A percentile compares a stretch with the other conserved stretches of the same genome.
phyloP scores from a whole-genome alignment of 495 filamentous ascomycete species.

The Xylaria sp. region DNA sequence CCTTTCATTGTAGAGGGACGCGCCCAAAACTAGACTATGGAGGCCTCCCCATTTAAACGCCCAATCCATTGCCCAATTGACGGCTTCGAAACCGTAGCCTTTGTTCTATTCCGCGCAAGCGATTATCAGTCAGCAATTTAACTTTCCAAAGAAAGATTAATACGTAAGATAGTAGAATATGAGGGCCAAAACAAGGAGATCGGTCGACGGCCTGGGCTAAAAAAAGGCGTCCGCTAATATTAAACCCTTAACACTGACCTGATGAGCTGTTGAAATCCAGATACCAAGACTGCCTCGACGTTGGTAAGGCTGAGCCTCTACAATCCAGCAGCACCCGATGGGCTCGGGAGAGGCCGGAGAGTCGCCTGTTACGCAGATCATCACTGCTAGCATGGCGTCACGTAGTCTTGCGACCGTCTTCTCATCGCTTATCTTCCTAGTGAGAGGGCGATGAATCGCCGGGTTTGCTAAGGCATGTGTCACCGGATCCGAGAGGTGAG shows the following conservation, averaged over 20 bases:
- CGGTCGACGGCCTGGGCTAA: neutral
- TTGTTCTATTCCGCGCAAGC: slow-evolving; percentile 43
- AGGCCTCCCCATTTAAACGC: slow-evolving; percentile 50
- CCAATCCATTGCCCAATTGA: slow-evolving; percentile 56
- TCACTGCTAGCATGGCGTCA: neutral
- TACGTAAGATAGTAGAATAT: neutral
- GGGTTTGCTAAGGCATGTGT: slow-evolving; percentile 3
- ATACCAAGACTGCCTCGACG: neutral
- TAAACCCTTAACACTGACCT: neutral
- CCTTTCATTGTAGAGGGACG: slow-evolving; percentile 48
- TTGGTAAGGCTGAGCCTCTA: neutral
- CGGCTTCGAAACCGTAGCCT: slow-evolving; percentile 57
- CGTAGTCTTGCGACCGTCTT: neutral
- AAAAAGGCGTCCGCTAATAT: too few relatives aligned
- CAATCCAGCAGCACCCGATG: neutral
- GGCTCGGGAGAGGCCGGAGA: neutral
- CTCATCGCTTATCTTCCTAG: neutral
- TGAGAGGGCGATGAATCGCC: slow-evolving; percentile 5
- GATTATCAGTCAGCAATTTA: slow-evolving; percentile 35
- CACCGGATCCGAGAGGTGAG: slow-evolving; percentile 25
- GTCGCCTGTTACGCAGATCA: slow-evolving; percentile 15
- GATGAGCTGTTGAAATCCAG: neutral
- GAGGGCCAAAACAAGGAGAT: neutral
- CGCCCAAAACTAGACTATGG: slow-evolving; percentile 46
- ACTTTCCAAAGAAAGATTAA: neutral